Percentiles rank a stretch among this genome's conserved stretches.
These are phyloP conservation scores for Yamagishiella unicocca DNA, from an alignment of 139 green algal species.

Conservation along the genomic window DNA sequence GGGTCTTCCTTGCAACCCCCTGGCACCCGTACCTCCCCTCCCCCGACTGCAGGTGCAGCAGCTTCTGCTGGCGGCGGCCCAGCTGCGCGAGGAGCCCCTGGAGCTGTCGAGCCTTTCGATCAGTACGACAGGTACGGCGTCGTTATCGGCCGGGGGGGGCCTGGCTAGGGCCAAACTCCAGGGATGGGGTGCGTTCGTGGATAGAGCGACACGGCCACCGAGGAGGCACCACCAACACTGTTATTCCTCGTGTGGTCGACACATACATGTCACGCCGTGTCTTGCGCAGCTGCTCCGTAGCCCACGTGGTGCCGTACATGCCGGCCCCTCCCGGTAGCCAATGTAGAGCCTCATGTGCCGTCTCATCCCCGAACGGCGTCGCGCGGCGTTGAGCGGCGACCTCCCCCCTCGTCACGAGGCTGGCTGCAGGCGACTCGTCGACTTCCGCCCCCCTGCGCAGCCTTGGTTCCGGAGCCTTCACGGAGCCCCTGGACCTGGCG, in stretches of 20 bases:
- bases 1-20: neutral
- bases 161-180: neutral
- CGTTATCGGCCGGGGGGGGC: neutral
- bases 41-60: conserved; percentile 9
- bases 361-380: too few relatives aligned
- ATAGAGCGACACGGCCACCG: neutral
- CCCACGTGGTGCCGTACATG: neutral
- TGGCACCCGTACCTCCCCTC: too few relatives aligned
- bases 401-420: neutral
- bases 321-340: neutral
- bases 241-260: too few relatives aligned
- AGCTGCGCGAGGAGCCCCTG: conserved; percentile 14
- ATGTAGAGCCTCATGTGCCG: too few relatives aligned
- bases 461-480: conserved; percentile 49
- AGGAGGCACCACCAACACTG: neutral
- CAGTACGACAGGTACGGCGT: neutral
- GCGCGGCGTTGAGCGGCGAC: neutral
- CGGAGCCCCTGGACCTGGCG: conserved; percentile 7
- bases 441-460: neutral
- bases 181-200: too few relatives aligned
- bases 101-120: neutral
- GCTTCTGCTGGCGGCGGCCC: conserved; percentile 29
- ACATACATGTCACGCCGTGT: too few relatives aligned
- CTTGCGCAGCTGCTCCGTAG: too few relatives aligned
- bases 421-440: conserved; percentile 4